Evolutionary conservation across 176 grass and related monocot species (phyloP).

Genomic region (Carex parvula): DNA sequence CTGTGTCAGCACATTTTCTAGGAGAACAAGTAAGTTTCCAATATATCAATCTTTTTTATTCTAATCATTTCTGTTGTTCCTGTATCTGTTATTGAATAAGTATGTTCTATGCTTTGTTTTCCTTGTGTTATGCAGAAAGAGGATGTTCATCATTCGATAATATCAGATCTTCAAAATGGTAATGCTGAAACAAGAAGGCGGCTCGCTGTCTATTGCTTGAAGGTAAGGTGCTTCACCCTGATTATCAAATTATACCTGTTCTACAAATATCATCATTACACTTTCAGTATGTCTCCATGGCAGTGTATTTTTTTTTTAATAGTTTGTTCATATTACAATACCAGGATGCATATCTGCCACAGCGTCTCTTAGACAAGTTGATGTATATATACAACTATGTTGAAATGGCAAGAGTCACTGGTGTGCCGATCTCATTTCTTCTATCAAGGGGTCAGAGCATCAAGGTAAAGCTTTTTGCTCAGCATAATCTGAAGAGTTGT

Average conservation of each 20-base stretch:
- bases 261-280: conserved; percentile 3
- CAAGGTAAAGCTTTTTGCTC: conserved; percentile 49
- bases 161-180: conserved; percentile 99
- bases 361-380: conserved; percentile 91
- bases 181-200: conserved; percentile 90
- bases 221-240: conserved; percentile 39
- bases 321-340: conserved; percentile 12
- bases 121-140: conserved; percentile 68
- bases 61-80: conserved; percentile 14
- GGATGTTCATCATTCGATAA: conserved; percentile 99
- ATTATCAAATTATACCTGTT: neutral
- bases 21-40: conserved; percentile 79
- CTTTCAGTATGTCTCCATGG: conserved; percentile 8
- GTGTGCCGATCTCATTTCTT: conserved; percentile 93
- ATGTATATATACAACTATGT: conserved; percentile 99
- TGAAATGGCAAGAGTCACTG: conserved; percentile 98
- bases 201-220: conserved; percentile 95
- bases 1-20: conserved; percentile 95
- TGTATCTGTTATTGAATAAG: neutral
- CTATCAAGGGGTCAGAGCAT: conserved; percentile 96
- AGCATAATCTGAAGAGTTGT: neutral
- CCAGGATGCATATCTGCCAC: conserved; percentile 97
- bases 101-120: neutral
- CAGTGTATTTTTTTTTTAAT: conserved; percentile 17
- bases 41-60: neutral